Conservation (phyloP, 805 yeast genomes). For the Candida taoyuanica region DNA sequence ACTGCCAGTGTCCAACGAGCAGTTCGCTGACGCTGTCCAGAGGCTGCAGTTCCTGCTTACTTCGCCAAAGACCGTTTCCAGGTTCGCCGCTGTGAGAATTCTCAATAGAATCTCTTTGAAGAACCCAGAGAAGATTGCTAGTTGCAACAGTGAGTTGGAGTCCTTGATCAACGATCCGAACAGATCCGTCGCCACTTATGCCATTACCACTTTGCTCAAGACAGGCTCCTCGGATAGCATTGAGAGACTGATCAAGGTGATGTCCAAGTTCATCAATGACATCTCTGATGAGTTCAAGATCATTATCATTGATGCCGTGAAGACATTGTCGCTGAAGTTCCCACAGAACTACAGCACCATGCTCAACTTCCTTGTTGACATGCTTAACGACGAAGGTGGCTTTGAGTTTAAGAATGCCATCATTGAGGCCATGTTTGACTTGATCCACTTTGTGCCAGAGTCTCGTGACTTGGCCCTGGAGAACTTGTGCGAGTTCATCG, state of each 20-base stretch:
- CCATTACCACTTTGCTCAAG: constrained; percentile 91
- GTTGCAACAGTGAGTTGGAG: constrained; percentile 84
- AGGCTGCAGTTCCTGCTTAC: constrained; percentile 71
- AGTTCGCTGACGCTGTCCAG: constrained; percentile 64
- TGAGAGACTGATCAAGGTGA: constrained; percentile 82
- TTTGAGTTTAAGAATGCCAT: constrained; percentile 79
- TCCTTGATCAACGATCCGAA: constrained; percentile 80
- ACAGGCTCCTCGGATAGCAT: constrained; percentile 90
- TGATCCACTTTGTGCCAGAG: constrained; percentile 80
- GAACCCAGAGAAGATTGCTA: constrained; percentile 72
- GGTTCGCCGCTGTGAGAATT: constrained; percentile 91
- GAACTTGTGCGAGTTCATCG: constrained; percentile 92
- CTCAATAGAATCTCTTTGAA: constrained; percentile 79
- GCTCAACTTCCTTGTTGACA: constrained; percentile 75
- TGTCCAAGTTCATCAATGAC: constrained; percentile 85
- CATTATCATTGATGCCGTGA: constrained; percentile 91
- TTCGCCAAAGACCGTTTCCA: constrained; percentile 86
- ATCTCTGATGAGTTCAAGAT: constrained; percentile 94
- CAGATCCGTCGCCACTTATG: constrained; percentile 92
- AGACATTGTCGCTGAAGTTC: constrained; percentile 87
- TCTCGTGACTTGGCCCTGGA: constrained; percentile 81
- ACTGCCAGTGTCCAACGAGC: constrained; percentile 50
- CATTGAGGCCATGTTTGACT: constrained; percentile 88
- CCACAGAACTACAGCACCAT: constrained; percentile 84
- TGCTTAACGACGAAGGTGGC: constrained; percentile 89